These are phyloP conservation scores for Fusarium buharicum DNA, from an alignment of 2,329 filamentous ascomycete genomes.

Conservation along the genomic window DNA sequence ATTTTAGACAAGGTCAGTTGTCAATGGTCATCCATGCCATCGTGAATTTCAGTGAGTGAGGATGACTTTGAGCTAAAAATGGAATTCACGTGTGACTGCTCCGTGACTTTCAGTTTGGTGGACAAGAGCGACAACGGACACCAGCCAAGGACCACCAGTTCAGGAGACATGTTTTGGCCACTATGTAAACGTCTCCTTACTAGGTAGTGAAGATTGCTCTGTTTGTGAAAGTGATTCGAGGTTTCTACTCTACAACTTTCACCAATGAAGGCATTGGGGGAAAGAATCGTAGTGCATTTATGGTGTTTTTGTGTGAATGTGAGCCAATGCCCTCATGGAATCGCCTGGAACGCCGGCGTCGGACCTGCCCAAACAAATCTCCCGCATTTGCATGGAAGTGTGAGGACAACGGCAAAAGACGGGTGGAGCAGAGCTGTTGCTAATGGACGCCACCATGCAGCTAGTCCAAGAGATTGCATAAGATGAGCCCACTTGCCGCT, in stretches of 20 bases:
- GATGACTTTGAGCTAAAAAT: conserved; percentile 9
- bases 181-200: too few species aligned
- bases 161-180: too few species aligned
- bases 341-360: conserved; percentile 26
- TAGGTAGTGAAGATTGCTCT: too few species aligned
- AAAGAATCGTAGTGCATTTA: not conserved
- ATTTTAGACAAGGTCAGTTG: conserved; percentile 21
- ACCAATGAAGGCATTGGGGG: too few species aligned
- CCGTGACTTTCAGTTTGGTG: conserved; percentile 1
- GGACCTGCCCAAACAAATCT: conserved; percentile 29
- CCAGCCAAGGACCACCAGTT: not conserved
- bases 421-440: conserved; percentile 2
- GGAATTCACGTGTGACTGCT: conserved; percentile 5
- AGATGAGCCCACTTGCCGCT: conserved; percentile 16
- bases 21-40: conserved; percentile 8
- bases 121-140: not conserved
- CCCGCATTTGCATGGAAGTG: conserved; percentile 19
- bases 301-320: conserved; percentile 17
- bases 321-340: conserved; percentile 8
- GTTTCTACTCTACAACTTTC: too few species aligned
- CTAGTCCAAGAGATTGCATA: conserved; percentile 32
- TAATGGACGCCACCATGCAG: conserved; percentile 19
- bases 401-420: conserved; percentile 7
- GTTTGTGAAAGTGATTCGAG: too few species aligned
- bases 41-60: conserved; percentile 20